Evolutionary conservation across 257 asterid genomes (phyloP).

Genomic region (Perilla frutescens): DNA sequence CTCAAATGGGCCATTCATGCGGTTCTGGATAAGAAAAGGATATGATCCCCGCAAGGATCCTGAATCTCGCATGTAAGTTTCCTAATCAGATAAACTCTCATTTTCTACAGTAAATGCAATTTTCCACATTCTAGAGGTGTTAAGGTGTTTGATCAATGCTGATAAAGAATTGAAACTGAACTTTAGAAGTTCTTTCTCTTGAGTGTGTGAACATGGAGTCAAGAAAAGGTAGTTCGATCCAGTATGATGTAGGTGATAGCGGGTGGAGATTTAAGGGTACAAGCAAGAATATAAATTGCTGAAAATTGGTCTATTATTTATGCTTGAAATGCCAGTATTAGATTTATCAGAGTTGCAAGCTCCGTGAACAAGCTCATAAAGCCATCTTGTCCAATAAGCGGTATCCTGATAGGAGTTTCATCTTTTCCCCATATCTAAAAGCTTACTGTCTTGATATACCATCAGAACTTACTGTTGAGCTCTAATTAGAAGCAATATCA

Average conservation of each 20-base stretch:
- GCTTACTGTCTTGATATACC: slow-evolving; percentile 10
- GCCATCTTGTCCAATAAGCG: no score
- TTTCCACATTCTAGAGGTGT: slow-evolving; percentile 24
- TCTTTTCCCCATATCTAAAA: background rate
- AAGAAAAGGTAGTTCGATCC: slow-evolving; percentile 1
- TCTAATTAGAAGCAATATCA: slow-evolving; percentile 1
- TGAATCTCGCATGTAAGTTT: slow-evolving; percentile 85
- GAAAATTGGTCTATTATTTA: background rate
- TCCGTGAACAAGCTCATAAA: background rate
- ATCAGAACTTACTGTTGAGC: background rate
- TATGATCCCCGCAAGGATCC: slow-evolving; percentile 98
- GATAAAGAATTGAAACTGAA: slow-evolving; percentile 11
- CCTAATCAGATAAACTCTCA: slow-evolving; percentile 19
- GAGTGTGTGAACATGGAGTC: background rate
- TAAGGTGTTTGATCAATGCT: background rate
- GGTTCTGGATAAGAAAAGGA: slow-evolving; percentile 94
- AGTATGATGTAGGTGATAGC: background rate
- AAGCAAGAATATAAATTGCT: slow-evolving; percentile 1
- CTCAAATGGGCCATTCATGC: slow-evolving; percentile 85
- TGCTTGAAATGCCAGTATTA: background rate
- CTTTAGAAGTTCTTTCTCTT: slow-evolving; percentile 6
- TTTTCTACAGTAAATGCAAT: slow-evolving; percentile 9
- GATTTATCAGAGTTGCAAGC: no score
- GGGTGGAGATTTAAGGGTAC: background rate
- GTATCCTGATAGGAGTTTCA: background rate